Evolutionary conservation across 177 flowering plant species (phyloP).

Genomic region (Tripterygium wilfordii): DNA sequence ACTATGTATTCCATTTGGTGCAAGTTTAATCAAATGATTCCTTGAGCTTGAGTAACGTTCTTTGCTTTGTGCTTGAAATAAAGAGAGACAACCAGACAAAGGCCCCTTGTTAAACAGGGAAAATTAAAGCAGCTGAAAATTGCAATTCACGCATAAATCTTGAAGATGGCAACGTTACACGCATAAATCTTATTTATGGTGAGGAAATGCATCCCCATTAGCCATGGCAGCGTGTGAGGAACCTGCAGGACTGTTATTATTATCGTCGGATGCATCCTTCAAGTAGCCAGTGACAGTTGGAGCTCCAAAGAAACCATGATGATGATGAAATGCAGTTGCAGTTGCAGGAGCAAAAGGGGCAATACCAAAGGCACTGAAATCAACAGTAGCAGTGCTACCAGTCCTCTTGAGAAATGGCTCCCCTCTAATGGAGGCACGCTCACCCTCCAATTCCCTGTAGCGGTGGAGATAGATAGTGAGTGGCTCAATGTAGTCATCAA

Average conservation of each 20-base stretch:
- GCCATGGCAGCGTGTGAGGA: slow-evolving; percentile 22
- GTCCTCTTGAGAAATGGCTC: slow-evolving; percentile 31
- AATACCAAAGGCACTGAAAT: slow-evolving; percentile 8
- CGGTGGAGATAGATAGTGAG: slow-evolving; percentile 65
- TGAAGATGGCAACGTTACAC: too few relatives aligned
- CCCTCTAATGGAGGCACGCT: slow-evolving; percentile 30
- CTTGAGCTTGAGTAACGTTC: too few relatives aligned
- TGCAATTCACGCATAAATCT: too few relatives aligned
- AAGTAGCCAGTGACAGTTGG: slow-evolving; percentile 14
- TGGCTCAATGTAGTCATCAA: slow-evolving; percentile 87
- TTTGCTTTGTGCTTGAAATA: too few relatives aligned
- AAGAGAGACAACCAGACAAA: too few relatives aligned
- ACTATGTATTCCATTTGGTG: too few relatives aligned
- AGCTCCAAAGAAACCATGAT: slow-evolving; percentile 32
- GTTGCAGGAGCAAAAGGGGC: slow-evolving; percentile 14
- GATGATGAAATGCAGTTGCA: slow-evolving; percentile 31
- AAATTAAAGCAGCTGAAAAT: too few relatives aligned
- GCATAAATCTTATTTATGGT: not conserved
- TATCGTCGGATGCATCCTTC: slow-evolving; percentile 23
- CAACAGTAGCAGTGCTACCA: not conserved
- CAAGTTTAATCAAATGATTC: too few relatives aligned
- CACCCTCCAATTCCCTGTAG: slow-evolving; percentile 68
- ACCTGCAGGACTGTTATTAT: too few relatives aligned
- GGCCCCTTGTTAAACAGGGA: too few relatives aligned
- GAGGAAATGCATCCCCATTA: slow-evolving; percentile 6